Base-by-base conservation (phyloP, 352 stramenopile species). In the Phytophthora tentaculata region DNA sequence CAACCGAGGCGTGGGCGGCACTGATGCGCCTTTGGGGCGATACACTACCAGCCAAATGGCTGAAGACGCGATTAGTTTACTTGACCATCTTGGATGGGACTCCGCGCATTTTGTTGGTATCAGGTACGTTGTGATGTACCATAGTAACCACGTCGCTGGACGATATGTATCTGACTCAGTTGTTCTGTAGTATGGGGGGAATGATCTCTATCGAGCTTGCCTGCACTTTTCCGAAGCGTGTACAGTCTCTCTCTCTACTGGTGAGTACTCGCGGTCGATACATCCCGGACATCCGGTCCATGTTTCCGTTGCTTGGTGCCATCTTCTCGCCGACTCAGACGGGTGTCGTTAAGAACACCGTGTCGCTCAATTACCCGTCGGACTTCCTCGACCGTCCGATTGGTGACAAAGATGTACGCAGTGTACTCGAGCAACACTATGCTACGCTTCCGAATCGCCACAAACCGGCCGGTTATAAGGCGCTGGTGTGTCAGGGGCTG, bases 141-240 rank as follows among this genome's bases (percentile, higher is more conserved):
- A 56, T 39, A 19, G 29, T 50, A 64, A 43, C 62, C 29, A 48
- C 23, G 17, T 8, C 10, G 19, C 39, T 59, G 26, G 32, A 39
- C 12, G 32, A 14, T 29, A 29, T 61, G 19, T 45, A 43, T 55
- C 56, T 63, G 23, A 63, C 44, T 37, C 35, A 24, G 51, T 26
- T 32, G 1, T 43, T 54, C 19, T 54, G 35, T 49, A 74, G 69
- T 24, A 82, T 87, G 68, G 79, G 77, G n/a, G 77, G 77, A 23
- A 86, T 88, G 79, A 77, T 84, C 58, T 63, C 79, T 17, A 73
- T 83, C 28, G 77, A 88, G 65, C 57, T 86, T 5, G 69, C 75
- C 2, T 71, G 65, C 47, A 37, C 55, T 2, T 65, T 67, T 13
- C 69, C 75, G 10, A 43, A 85, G 37, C 77, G 75, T 6, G 71